Evolutionary conservation across 2,329 filamentous ascomycete genomes (phyloP), one percentile per base, ranked within the genome.

Genomic region (Curvularia lunata): DNA sequence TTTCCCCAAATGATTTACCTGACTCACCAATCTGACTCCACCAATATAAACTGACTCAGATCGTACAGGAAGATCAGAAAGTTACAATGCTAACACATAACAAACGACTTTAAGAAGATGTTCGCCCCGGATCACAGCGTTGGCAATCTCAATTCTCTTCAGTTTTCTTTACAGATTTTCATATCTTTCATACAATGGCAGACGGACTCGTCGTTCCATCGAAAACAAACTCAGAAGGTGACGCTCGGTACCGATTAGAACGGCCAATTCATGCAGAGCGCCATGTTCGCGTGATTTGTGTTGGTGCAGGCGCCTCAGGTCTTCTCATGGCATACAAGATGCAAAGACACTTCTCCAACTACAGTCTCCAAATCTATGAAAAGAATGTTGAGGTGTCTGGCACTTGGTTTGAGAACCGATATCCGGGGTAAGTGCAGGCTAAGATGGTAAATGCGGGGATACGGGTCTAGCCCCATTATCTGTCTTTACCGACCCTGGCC

Each of bases 361-460:
- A 77, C 67, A 73, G 63, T 10, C 67, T 76, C 51, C 69, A 69
- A 9, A 68, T 83, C 4, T 84, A 81, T 57, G 82, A 84, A 63
- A 83, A 83, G 68, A 83, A 83, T 58, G 52, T 71, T 1, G 78
- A 79, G 41, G 70, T 83, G 0, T 74, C 76, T 1, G 83, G 83
- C 5, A 84, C 83, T 3, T 85, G 82, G 83, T 82, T 71, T 41
- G 82, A 84, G 66, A 85, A 85, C 67, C 72, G 74, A 60, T 79
- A 79, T 59, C 75, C 76, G n/a, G 75, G 76, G 66, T 76, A 69
- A 56, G 73, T 69, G 21, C 28, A 19, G 30, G 28, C 50, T 48
- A 37, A 52, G 16, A 19, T 40, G 28, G 19, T 59, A 27, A 30
- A 21, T 48, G 49, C 40, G 48, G 48, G 49, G 45, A 19, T 34